Base-by-base conservation (phyloP, 768 basidiomycete genomes). In the Auriscalpium vulgare region DNA sequence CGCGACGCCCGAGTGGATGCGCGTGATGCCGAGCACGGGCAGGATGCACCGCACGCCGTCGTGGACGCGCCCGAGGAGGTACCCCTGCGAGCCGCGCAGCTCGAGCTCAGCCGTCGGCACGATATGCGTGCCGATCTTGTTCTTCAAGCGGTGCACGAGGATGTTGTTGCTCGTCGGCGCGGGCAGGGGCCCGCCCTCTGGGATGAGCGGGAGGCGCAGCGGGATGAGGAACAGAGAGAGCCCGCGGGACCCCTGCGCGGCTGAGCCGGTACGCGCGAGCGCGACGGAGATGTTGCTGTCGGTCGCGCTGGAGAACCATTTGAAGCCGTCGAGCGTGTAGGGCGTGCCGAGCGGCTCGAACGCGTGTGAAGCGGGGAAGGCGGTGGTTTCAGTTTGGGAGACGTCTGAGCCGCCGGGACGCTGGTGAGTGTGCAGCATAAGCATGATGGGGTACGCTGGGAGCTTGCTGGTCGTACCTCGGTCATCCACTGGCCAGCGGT, bases 401-500 rank as follows among this genome's bases (percentile, higher is more conserved):
- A 90, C 80, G 62, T 89, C 88, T 10, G 87, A 89, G 2, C 86
- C 85, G 37, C 87, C 87, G 11, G 85, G 79, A 17, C 84, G 78
- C 84, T 85, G 53, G n/a, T 48, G 9, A 29, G 10, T 40, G 5
- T 10, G 21, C 21, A 53, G 6, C 29, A 6, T 52, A 10, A 53
- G 21, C 21, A 29, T 8, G 1, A 53, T 11, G 45, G 38, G 11
- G 10, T 37, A 37, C 14, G 37, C 10, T 35, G 48, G 59, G 59
- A 14, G 60, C 16, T 9, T 11, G 23, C 40, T 37, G 6, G 6
- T 57, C 67, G 4, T 56, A 78, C 86, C 71, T 89, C 87, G 3
- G 88, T 89, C 88, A 88, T 88, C 87, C 87, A 91, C 68, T 91
- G 88, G 0, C 88, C 88, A 10, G 87, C 80, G 5, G 84, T 87